These are phyloP conservation scores for Calonectria honghensis DNA, from an alignment of 2,329 filamentous ascomycete genomes.

Conservation along the genomic window DNA sequence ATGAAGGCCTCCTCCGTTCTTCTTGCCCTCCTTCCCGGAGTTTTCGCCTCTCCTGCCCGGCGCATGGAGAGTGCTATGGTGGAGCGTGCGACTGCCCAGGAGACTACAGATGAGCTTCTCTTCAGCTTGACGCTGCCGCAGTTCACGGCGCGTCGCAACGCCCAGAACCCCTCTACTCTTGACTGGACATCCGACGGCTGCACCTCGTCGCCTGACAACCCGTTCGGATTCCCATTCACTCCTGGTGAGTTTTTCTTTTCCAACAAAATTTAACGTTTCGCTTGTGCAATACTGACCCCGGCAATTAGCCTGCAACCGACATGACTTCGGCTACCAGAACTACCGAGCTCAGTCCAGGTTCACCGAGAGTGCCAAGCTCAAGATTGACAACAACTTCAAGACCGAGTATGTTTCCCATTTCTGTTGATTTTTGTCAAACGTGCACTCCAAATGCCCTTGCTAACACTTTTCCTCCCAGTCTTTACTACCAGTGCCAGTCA, in stretches of 20 bases:
- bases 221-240: constrained; percentile 64
- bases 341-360: constrained; percentile 69
- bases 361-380: constrained; percentile 60
- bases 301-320: constrained; percentile 65
- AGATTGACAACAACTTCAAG: constrained; percentile 70
- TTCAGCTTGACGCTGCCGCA: constrained; percentile 63
- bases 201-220: constrained; percentile 64
- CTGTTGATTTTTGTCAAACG: not conserved
- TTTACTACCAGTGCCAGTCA: constrained; percentile 37
- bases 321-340: constrained; percentile 74
- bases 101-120: constrained; percentile 65
- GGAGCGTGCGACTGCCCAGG: constrained; percentile 12
- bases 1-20: constrained; percentile 35
- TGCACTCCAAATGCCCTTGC: not conserved
- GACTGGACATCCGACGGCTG: constrained; percentile 66
- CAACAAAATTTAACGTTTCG: not conserved
- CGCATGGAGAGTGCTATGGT: not conserved
- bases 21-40: constrained; percentile 31
- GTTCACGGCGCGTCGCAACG: constrained; percentile 64
- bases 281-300: not conserved
- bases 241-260: constrained; percentile 43
- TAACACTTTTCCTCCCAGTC: constrained; percentile 11
- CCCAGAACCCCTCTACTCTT: constrained; percentile 60
- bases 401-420: constrained; percentile 57
- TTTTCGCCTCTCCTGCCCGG: constrained; percentile 13